Base-by-base conservation (phyloP, 306 rosid genomes). In the Corylus americana region DNA sequence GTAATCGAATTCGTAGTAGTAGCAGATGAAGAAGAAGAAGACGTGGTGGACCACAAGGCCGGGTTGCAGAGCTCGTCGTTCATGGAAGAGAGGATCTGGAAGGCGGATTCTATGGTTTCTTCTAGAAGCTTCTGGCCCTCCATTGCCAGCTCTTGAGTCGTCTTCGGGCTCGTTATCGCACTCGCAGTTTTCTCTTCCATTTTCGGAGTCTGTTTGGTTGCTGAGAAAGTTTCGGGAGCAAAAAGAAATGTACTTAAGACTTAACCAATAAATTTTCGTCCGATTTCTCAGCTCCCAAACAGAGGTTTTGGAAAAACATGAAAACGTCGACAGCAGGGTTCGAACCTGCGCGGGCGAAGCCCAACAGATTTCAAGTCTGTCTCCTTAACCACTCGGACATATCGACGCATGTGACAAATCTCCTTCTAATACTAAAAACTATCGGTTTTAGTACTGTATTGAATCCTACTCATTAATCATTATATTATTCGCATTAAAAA, bases 1-100 rank as follows among this genome's bases (percentile, higher is more conserved):
- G 83, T 54, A n/a, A 55, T 25, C 20, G 66, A 59, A 25, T 16
- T 27, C 45, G 53, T 57, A 35, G 79, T 68, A 31, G 87, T 58
- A 37, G 87, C 73, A 45, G 89, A 25, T 7, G 88, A 55, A 31
- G 87, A 61, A 39, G 87, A 49, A 53, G 87, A 61, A n/a, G 87
- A 54, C 57, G 88, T 75, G 76, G 94, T 87, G 74, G 93, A 83
- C 97, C 99, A 96, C 48, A 93, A 82, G 10, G 88, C 63, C 22
- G 98, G 97, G 80, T 93, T 93, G 84, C 98, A 91, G 77, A 96
- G 98, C 81, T 91, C 98, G 79, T 96, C 97, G 80, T 96, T 96
- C 99, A 96, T 93, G 76, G 98, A 93, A 77, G 90, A 88, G 63
- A 96, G 96, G 88, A 96, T 93, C 87, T 90, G 94, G 73, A 86